These are phyloP conservation scores for Clitopilus hobsonii DNA, from an alignment of 768 basidiomycete species.

Conservation along the genomic window DNA sequence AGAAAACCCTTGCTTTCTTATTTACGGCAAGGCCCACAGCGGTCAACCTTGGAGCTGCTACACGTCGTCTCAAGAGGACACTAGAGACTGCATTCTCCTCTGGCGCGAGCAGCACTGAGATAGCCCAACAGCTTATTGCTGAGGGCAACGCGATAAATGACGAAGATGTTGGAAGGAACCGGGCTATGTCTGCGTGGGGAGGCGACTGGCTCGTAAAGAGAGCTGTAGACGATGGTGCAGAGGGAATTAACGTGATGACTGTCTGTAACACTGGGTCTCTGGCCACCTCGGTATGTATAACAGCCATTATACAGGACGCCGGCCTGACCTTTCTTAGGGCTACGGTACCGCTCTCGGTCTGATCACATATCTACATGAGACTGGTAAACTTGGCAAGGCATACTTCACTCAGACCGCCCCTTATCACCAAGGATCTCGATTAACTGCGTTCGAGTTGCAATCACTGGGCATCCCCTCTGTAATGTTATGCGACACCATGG, in stretches of 20 bases:
- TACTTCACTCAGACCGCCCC: conserved; percentile 94
- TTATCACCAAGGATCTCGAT: conserved; percentile 91
- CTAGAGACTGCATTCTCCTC: conserved; percentile 41
- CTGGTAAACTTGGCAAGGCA: conserved; percentile 70
- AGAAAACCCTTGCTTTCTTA: conserved; percentile 62
- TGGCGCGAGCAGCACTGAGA: conserved; percentile 36
- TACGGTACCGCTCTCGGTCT: conserved; percentile 94
- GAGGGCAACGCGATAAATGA: conserved; percentile 73
- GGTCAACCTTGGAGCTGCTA: conserved; percentile 90
- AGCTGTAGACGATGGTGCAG: conserved; percentile 30
- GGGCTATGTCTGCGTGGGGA: conserved; percentile 78
- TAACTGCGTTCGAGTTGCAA: conserved; percentile 83
- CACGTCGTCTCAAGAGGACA: conserved; percentile 56
- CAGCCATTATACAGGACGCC: too few relatives aligned
- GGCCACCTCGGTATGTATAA: conserved; percentile 80
- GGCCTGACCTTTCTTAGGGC: too few relatives aligned
- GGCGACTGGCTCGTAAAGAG: conserved; percentile 77
- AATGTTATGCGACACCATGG: conserved; percentile 98
- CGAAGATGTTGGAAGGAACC: conserved; percentile 87
- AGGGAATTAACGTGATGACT: conserved; percentile 75
- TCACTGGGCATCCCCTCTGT: conserved; percentile 79
- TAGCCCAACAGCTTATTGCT: conserved; percentile 58
- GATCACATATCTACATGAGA: conserved; percentile 86
- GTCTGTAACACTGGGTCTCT: conserved; percentile 98
- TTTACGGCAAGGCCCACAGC: conserved; percentile 92